Percentiles rank a stretch among this genome's conserved stretches.
phyloP scores from a whole-genome alignment of 108 stramenopile species.

The Nitzschia putrida region DNA sequence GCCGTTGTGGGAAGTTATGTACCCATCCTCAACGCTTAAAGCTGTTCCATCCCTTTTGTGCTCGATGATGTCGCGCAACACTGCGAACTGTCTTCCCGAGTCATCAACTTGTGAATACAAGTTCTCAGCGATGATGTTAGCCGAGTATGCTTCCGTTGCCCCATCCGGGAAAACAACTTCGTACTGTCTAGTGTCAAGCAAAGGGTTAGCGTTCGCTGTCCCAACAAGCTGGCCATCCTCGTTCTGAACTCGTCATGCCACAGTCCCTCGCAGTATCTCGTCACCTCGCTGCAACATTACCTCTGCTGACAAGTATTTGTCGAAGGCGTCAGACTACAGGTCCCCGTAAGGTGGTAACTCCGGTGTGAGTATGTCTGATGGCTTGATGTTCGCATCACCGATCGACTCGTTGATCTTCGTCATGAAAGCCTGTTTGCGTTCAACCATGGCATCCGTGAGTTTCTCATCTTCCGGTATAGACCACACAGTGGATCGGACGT shows the following conservation, averaged over 20 bases:
- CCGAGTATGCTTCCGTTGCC: conserved; percentile 5
- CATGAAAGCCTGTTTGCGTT: neutral
- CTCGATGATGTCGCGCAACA: conserved; percentile 14
- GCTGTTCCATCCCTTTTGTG: conserved; percentile 27
- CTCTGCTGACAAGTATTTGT: neutral
- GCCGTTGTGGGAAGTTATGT: neutral
- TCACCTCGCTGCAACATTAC: conserved; percentile 1
- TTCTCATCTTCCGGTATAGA: neutral
- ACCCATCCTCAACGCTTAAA: conserved; percentile 3
- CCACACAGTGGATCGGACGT: neutral
- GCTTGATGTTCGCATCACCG: neutral
- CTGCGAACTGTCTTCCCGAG: neutral
- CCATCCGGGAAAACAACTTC: conserved; percentile 26
- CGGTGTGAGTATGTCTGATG: no score
- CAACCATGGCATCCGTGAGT: neutral
- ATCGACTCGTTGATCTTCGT: neutral
- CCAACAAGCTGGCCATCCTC: conserved; percentile 20
- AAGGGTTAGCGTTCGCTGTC: conserved; percentile 14
- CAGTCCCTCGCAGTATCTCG: neutral
- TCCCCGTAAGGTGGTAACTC: no score
- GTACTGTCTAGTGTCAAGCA: conserved; percentile 33
- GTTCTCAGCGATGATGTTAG: conserved; percentile 56
- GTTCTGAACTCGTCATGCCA: neutral
- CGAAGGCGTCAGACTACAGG: neutral
- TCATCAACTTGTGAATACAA: conserved; percentile 17